These are phyloP conservation scores for Ambispora gerdemannii DNA, from an alignment of 192 early-diverging fungal species.

Conservation along the genomic window DNA sequence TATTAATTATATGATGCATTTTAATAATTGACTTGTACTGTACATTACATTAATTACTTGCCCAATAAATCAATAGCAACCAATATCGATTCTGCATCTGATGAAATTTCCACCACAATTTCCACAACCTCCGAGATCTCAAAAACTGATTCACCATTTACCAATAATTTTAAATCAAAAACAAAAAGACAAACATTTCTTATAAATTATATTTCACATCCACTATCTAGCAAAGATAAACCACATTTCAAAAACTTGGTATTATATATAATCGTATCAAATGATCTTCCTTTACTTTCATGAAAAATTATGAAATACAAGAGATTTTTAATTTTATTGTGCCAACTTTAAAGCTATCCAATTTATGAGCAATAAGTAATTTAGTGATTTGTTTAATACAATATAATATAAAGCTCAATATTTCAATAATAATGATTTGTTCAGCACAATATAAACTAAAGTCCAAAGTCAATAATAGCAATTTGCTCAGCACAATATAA, in stretches of 20 bases:
- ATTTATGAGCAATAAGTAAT: neutral
- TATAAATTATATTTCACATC: neutral
- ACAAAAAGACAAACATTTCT: neutral
- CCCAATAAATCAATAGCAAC: neutral
- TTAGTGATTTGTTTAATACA: too few relatives aligned
- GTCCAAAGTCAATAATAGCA: too few relatives aligned
- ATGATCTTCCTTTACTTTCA: slow-evolving; percentile 10
- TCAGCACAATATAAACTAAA: too few relatives aligned
- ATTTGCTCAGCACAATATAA: too few relatives aligned
- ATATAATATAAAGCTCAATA: too few relatives aligned
- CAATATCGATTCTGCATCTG: neutral
- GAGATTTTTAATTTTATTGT: slow-evolving; percentile 13
- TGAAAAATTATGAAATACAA: slow-evolving; percentile 16
- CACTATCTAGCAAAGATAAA: slow-evolving; percentile 10
- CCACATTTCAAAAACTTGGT: slow-evolving; percentile 16
- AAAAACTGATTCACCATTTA: neutral
- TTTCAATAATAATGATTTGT: too few relatives aligned
- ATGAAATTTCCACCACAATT: neutral
- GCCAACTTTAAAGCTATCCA: slow-evolving; percentile 1
- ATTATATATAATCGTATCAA: slow-evolving; percentile 20
- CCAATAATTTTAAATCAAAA: neutral
- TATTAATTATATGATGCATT: neutral
- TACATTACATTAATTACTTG: neutral
- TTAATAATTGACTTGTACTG: neutral
- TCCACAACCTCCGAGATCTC: neutral